phyloP scores from a whole-genome alignment of 2,329 filamentous ascomycete genomes.

The Calonectria crousiana region DNA sequence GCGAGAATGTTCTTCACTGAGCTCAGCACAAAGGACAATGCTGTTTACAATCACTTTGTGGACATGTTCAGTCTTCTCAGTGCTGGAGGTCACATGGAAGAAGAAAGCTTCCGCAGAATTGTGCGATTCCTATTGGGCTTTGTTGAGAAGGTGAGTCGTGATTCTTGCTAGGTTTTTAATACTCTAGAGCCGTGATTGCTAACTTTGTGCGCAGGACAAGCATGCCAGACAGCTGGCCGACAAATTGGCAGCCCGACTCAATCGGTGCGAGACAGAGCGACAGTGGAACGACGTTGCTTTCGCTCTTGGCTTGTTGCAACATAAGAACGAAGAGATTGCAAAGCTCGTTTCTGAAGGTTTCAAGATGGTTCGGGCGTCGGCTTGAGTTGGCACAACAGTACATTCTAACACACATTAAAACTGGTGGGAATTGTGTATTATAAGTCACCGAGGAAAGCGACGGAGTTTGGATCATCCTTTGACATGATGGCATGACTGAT shows the following conservation, averaged over 20 bases:
- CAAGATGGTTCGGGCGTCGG: slow-evolving; percentile 74
- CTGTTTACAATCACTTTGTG: slow-evolving; percentile 99
- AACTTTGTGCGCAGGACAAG: slow-evolving; percentile 77
- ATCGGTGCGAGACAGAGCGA: slow-evolving; percentile 88
- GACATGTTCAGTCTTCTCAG: slow-evolving; percentile 98
- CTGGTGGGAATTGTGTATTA: slow-evolving; percentile 15
- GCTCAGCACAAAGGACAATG: slow-evolving; percentile 97
- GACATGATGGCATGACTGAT: slow-evolving; percentile 41
- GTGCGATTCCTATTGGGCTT: slow-evolving; percentile 95
- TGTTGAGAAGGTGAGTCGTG: slow-evolving; percentile 86
- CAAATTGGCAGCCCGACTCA: slow-evolving; percentile 89
- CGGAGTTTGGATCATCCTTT: slow-evolving; percentile 35
- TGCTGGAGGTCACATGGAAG: slow-evolving; percentile 82
- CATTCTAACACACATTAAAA: slow-evolving; percentile 9
- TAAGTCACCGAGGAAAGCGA: slow-evolving; percentile 25
- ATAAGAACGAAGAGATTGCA: slow-evolving; percentile 91
- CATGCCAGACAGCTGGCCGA: slow-evolving; percentile 94
- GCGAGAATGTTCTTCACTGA: slow-evolving; percentile 99
- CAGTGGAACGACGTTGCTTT: slow-evolving; percentile 99
- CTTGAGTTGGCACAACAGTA: slow-evolving; percentile 51
- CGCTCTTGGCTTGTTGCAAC: slow-evolving; percentile 87
- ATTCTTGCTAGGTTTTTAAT: background rate
- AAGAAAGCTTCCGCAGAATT: slow-evolving; percentile 87
- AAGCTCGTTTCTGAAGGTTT: slow-evolving; percentile 83
- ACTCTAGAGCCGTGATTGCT: slow-evolving; percentile 29